These are phyloP conservation scores for Ormosia semicastrata DNA, from an alignment of 306 rosid genomes.

Conservation along the genomic window DNA sequence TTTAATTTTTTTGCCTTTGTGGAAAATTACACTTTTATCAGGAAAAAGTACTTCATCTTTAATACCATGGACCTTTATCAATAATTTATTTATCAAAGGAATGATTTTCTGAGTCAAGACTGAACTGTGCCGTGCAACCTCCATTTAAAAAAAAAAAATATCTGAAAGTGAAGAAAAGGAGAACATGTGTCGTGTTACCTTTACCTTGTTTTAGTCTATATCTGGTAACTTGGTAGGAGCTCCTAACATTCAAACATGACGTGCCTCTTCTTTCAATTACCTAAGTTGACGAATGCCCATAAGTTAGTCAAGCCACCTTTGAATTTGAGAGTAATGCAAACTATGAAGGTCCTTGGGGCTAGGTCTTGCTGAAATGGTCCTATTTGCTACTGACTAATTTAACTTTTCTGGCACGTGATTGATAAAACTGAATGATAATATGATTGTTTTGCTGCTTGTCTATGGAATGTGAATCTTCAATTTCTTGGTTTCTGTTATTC, in stretches of 20 bases:
- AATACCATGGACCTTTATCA: background rate
- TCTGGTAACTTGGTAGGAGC: background rate
- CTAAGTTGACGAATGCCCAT: too few relatives aligned
- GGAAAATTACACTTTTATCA: background rate
- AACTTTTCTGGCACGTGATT: background rate
- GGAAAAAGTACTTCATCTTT: background rate
- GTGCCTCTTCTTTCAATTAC: background rate
- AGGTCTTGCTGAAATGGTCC: background rate
- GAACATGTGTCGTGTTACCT: background rate
- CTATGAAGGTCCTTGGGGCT: background rate
- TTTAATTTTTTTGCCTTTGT: background rate
- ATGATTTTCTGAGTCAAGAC: background rate
- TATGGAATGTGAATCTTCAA: too few relatives aligned
- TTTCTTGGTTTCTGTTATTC: too few relatives aligned
- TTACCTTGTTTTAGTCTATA: background rate
- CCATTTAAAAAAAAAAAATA: background rate
- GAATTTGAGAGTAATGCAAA: background rate
- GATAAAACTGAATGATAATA: constrained; percentile 4
- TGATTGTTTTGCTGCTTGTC: background rate
- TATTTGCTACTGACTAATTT: background rate
- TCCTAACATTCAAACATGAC: background rate
- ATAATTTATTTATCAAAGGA: background rate
- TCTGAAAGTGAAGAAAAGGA: background rate
- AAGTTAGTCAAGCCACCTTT: too few relatives aligned
- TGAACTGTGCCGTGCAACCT: background rate